These are phyloP conservation scores for Umbelopsis ramanniana DNA, from an alignment of 192 early-diverging fungal species.

Conservation along the genomic window DNA sequence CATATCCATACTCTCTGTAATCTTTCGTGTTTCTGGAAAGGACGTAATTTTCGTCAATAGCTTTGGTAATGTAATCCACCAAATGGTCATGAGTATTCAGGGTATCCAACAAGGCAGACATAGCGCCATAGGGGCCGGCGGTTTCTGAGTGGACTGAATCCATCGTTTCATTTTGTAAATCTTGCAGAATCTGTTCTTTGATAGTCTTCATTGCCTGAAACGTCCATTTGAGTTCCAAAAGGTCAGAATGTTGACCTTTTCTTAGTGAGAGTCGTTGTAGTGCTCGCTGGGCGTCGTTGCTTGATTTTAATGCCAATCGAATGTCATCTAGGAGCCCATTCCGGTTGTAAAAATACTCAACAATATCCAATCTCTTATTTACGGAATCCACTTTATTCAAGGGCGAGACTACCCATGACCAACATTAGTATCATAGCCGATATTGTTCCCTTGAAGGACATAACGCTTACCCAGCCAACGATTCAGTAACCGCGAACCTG, in stretches of 20 bases:
- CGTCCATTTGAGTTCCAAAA: constrained; percentile 62
- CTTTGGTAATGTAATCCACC: constrained; percentile 42
- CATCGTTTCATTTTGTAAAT: background rate
- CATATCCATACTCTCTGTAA: constrained; percentile 50
- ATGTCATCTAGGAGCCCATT: constrained; percentile 59
- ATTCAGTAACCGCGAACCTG: constrained; percentile 76
- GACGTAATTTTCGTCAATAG: constrained; percentile 52
- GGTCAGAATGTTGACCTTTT: constrained; percentile 64
- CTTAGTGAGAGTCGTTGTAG: constrained; percentile 73
- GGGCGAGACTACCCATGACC: constrained; percentile 58
- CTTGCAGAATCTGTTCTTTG: constrained; percentile 35
- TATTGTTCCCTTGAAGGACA: constrained; percentile 15
- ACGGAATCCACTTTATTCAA: constrained; percentile 67
- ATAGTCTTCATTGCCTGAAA: constrained; percentile 56
- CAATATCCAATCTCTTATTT: constrained; percentile 72
- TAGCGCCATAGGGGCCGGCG: background rate
- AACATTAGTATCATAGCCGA: background rate
- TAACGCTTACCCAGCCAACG: constrained; percentile 58
- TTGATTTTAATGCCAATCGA: constrained; percentile 50
- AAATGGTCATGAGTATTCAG: constrained; percentile 50
- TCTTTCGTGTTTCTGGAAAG: constrained; percentile 39
- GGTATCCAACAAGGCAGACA: constrained; percentile 30
- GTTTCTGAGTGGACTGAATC: background rate
- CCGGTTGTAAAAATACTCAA: constrained; percentile 68
- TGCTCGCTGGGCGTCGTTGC: constrained; percentile 70